phyloP scores from a whole-genome alignment of 495 filamentous ascomycete genomes.

The Chaetomium fimeti region DNA sequence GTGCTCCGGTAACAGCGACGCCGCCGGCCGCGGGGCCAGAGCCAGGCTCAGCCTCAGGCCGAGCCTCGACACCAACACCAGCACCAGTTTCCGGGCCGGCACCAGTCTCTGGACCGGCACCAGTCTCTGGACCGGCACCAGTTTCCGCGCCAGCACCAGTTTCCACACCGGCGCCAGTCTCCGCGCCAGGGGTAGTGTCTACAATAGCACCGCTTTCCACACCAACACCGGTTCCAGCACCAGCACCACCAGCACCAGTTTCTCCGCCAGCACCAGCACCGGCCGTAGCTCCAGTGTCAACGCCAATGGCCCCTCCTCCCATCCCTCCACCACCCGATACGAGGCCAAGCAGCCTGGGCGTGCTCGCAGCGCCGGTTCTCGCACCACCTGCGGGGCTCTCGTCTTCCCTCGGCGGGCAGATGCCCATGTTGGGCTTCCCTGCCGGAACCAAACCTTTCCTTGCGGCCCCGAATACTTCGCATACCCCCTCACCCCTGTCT shows the following conservation, averaged over 20 bases:
- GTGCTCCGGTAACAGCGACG: constrained; percentile 1
- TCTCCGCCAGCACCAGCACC: constrained; percentile 5
- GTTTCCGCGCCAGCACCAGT: background rate
- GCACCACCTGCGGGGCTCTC: constrained; percentile 32
- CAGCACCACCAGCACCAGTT: background rate
- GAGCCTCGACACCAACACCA: background rate
- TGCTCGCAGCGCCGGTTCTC: constrained; percentile 45
- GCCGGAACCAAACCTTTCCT: constrained; percentile 39
- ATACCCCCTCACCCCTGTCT: constrained; percentile 43
- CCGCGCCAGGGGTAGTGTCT: constrained; percentile 20
- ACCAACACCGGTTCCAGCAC: background rate
- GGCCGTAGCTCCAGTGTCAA: constrained; percentile 19
- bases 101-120: background rate
- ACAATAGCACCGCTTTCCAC: constrained; percentile 17
- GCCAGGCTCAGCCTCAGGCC: background rate
- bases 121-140: background rate
- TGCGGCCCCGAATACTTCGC: constrained; percentile 46
- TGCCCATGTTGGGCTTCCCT: constrained; percentile 29
- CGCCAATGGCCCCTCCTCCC: constrained; percentile 33
- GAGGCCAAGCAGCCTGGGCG: constrained; percentile 38
- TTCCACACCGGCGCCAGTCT: constrained; percentile 13
- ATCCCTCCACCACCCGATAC: constrained; percentile 33
- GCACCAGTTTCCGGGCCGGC: background rate
- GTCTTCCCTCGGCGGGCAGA: constrained; percentile 25
- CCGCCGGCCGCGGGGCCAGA: background rate